A percentile compares a stretch with the other conserved stretches of the same genome.
Conservation (phyloP, 1,284 basidiomycete species). For the Leccinum pallidistipes region DNA sequence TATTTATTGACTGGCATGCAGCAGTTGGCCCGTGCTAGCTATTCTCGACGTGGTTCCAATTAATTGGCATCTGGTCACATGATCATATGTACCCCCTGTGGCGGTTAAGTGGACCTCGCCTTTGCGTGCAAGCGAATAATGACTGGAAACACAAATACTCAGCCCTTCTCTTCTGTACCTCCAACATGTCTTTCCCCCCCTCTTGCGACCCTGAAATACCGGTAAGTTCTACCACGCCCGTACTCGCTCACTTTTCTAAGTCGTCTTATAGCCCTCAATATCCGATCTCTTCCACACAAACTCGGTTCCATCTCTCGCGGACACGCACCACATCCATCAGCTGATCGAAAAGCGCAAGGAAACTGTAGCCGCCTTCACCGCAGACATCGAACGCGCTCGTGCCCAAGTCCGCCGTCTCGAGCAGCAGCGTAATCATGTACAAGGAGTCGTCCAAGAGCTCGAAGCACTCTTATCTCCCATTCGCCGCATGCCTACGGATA, state of each 20-base stretch:
- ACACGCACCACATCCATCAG: conserved; percentile 13
- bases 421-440: conserved; percentile 8
- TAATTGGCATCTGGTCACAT: conserved; percentile 5
- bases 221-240: conserved; percentile 13
- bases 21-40: conserved; percentile 17
- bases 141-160: background rate
- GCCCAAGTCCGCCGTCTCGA: conserved; percentile 24
- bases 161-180: background rate
- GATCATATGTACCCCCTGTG: background rate
- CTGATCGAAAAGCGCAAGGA: conserved; percentile 23
- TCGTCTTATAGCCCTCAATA: conserved; percentile 22
- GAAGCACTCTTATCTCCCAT: conserved; percentile 33
- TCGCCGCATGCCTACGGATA: conserved; percentile 34
- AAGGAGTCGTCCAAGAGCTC: conserved; percentile 25
- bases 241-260: background rate
- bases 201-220: conserved; percentile 18
- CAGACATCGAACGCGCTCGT: conserved; percentile 27
- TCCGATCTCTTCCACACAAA: conserved; percentile 32
- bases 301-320: conserved; percentile 26
- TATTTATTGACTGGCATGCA: background rate
- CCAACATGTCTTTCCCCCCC: background rate
- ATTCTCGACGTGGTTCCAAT: conserved; percentile 14
- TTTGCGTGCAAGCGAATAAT: background rate
- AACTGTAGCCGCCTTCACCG: conserved; percentile 13
- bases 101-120: background rate